Evolutionary conservation across 345 rosid species (phyloP), one percentile per base, ranked within the genome.

Genomic region (Brassica napus): DNA sequence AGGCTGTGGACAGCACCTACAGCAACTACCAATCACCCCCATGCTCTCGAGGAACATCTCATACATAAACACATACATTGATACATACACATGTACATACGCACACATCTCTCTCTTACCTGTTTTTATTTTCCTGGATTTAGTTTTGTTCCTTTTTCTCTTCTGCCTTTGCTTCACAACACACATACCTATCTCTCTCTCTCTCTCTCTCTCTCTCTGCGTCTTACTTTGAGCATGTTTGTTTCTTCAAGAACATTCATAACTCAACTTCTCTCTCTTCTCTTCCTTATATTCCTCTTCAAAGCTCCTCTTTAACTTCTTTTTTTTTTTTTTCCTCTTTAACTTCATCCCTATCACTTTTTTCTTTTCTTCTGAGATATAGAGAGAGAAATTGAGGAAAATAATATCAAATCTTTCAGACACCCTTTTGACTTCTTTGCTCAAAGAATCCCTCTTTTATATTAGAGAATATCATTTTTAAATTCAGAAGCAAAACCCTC

Each of bases 31-130:
- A 16, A 16, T 16, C 18, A 16, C 18, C 18, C 18, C 18, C 18
- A 16, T 16, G 85, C 89, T 90, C 86, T 86, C 91, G 91, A 89
- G 89, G 85, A 82, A 83, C 83, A 76, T 81, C 74, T 66, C 65
- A 81, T 64, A 80, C 60, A 54, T 47, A 47, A 15, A 57, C 83
- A 69, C 30, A 59, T 64, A 62, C 12, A 54, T 30, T 39, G 14
- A 55, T 34, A 67, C 71, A 72, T 62, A 62, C 75, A 15, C 24
- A 74, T 49, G 23, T 44, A 74, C 60, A 79, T 55, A 69, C 4
- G 9, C 58, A 34, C 67, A 16, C 72, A 72, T 61, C 72, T 75
- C 82, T 77, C 77, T 77, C 86, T 77, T 80, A 79, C 84, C 80
- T 81, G 54, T 60, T 69, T 72, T 66, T 72, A 64, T 74, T 82